Evolutionary conservation across 352 stramenopile genomes (phyloP), one percentile per base, ranked within the genome.

Genomic region (Paralagenidium karlingii): DNA sequence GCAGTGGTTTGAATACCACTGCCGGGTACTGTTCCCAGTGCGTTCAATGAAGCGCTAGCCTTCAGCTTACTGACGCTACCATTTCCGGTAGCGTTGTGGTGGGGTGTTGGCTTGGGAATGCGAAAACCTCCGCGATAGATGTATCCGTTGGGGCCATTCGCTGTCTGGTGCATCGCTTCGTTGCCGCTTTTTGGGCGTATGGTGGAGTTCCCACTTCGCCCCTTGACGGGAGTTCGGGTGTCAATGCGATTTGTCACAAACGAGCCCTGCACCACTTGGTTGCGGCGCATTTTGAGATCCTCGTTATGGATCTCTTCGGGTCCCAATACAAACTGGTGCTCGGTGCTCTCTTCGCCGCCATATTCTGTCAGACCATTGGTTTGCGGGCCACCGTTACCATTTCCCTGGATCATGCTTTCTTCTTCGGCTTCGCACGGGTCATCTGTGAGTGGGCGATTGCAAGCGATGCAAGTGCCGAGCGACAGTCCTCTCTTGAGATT

Each of bases 91-190:
- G n/a, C n/a, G n/a, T n/a, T n/a, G n/a, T n/a, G n/a, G n/a, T n/a
- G n/a, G n/a, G n/a, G n/a, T n/a, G n/a, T n/a, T n/a, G n/a, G n/a
- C n/a, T n/a, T 15, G 0, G 69, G 66, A 29, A 83, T 50, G 1
- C 69, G 66, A 39, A 83, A 81, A 1, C 69, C 69, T 1, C 56
- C 66, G 18, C 69, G 55, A 20, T 83, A 83, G 29, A 83, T 47
- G 34, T 56, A 81, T 12, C 79, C 69, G 10, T 38, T 55, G 13
- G 56, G 50, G 2, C 68, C 68, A 13, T 63, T 55, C 2, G 61
- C 44, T n/a, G n/a, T n/a, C 8, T 68, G 55, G 26, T 82, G 63
- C 11, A 79, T 19, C 30, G 43, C 24, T 18, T 62, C 60, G 18
- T 36, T 29, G 13, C 40, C 37, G 20, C 43, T 55, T 25, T 73